Evolutionary conservation across 805 yeast genomes (phyloP), one percentile per base, ranked within the genome.

Genomic region (Blastobotrys muscicola): DNA sequence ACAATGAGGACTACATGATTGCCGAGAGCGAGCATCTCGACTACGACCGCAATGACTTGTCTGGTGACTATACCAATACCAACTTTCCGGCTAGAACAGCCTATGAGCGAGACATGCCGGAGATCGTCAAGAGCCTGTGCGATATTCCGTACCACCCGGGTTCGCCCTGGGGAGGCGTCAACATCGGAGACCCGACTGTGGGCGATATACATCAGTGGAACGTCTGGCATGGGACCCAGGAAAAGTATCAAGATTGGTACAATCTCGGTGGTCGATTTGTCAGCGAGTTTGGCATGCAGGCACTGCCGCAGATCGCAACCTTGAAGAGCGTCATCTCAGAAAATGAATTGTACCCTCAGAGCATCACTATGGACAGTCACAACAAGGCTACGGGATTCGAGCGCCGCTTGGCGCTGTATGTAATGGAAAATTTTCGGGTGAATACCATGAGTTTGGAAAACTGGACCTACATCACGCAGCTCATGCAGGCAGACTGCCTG

Each of bases 191-290:
- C 46, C 56, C 61, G 3, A 65, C 69, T 1, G 55, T 62, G 13
- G 78, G 78, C 2, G 78, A 74, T 50, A 58, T 70, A 3, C 78
- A 74, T 49, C 76, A 72, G 46, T 74, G 78, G 78, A 71, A 72
- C 48, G 74, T 74, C 7, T 74, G 78, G 78, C 79, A 74, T 48
- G 78, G 78, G 1, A 54, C 61, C 15, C 74, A 71, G 52, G 69
- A 67, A 42, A 65, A 62, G 46, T 73, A 73, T 49, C 79, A 74
- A 47, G 59, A 71, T 50, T 71, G 76, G 76, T 55, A 57, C 35
- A 58, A 61, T 39, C 54, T 73, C 2, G 68, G 64, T 4, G 78
- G 77, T 2, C 49, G 78, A 29, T 74, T 74, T 56, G 65, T 74
- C 3, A 66, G 73, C 29, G 79, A 74, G 53, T 74, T 74, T 58